Conservation (phyloP, 129 eudicot species). For the Solidago caesia region DNA sequence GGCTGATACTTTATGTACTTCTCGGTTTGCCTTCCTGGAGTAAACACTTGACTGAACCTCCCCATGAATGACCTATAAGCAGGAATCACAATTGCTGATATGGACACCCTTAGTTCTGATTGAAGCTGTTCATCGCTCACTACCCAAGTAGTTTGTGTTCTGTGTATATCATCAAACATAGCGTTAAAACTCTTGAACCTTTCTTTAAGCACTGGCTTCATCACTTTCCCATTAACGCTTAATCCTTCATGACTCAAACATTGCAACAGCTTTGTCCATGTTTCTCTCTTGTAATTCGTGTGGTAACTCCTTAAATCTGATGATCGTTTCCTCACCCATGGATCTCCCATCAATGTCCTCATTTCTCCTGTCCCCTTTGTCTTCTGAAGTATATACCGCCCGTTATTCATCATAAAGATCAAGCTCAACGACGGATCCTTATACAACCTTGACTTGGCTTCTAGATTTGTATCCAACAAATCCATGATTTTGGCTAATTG, state of each 20-base stretch:
- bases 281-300: constrained; percentile 65
- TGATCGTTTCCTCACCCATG: constrained; percentile 59
- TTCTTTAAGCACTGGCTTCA: constrained; percentile 76
- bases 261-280: constrained; percentile 64
- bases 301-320: constrained; percentile 61
- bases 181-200: constrained; percentile 76
- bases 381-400: constrained; percentile 69
- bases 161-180: constrained; percentile 74
- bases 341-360: constrained; percentile 45
- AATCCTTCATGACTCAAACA: constrained; percentile 64
- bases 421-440: constrained; percentile 52
- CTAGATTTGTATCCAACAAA: constrained; percentile 50
- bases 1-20: constrained; percentile 85
- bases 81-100: constrained; percentile 72
- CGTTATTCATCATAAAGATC: constrained; percentile 86
- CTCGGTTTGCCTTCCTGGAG: constrained; percentile 87
- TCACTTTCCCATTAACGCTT: constrained; percentile 60
- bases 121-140: constrained; percentile 82
- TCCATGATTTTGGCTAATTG: constrained; percentile 59
- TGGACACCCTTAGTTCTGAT: constrained; percentile 83
- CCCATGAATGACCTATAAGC: constrained; percentile 82
- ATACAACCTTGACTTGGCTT: constrained; percentile 56
- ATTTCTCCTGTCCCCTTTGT: constrained; percentile 54
- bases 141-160: constrained; percentile 67
- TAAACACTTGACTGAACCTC: constrained; percentile 66